Base-by-base conservation (phyloP, 202 grass and related monocot genomes). In the Panicum virgatum region DNA sequence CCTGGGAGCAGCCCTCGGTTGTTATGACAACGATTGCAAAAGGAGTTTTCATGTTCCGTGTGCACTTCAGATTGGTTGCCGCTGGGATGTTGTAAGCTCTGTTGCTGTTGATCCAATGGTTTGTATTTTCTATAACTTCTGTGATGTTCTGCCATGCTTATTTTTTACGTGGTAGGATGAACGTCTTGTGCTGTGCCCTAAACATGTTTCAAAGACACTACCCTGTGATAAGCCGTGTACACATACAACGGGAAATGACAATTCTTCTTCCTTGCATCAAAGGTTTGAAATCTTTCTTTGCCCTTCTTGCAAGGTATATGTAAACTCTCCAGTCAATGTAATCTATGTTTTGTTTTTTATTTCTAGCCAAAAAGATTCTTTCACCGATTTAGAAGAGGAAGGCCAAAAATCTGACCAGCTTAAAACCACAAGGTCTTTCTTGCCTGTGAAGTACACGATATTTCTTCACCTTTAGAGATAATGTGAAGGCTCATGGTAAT, bases 41-140 rank as follows among this genome's bases (percentile, higher is more conserved):
- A 90, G 51, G 48, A 94, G 19, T 61, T 97, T 84, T 81, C 94
- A 97, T 50, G 73, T 86, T 51, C 85, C 91, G 26, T 97, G 94
- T 85, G 91, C 87, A 30, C 0, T 81, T 80, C 51, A 86, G 85
- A 88, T 11, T 5, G 87, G 68, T 70, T 92, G 89, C 77, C 66
- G 37, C 46, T 97, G 91, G 89, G 94, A 97, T 86, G 26, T 97
- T 86, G 34, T 97, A 83, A 90, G 85, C 46, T 73, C 32, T 83
- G 37, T 42, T 85, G 34, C 26, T 11, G 9, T 47, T 62, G 19
- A 66, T 82, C 38, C 38, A 65, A 40, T 29, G 9, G 9, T 52
- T 40, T 39, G 13, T 66, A 39, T 12, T 81, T 39, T 37, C 48
- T 30, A 43, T 45, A 8, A 71, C 30, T 13, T 48, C 6, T 67